phyloP scores from a whole-genome alignment of 768 basidiomycete genomes.

The Piloderma croceum region DNA sequence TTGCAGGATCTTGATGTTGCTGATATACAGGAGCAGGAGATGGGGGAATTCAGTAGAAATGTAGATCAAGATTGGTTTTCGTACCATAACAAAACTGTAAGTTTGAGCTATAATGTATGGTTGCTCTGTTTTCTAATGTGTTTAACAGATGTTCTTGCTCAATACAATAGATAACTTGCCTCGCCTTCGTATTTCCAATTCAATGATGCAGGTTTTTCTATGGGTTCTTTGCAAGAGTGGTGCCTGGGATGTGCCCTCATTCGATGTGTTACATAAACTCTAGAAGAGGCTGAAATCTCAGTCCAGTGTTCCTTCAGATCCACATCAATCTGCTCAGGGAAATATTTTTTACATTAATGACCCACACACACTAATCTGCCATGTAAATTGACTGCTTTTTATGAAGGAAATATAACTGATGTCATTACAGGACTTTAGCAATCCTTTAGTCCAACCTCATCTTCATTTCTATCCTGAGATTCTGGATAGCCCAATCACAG shows the following conservation, averaged over 20 bases:
- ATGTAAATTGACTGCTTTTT: too few species aligned
- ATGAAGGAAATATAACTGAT: too few species aligned
- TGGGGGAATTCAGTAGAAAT: too few species aligned
- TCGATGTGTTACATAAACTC: conserved; percentile 7
- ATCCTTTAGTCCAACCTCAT: conserved; percentile 21
- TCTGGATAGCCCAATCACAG: conserved; percentile 20
- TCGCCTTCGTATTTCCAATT: conserved; percentile 13
- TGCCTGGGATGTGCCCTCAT: conserved; percentile 15
- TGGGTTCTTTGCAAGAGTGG: conserved; percentile 16
- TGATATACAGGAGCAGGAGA: too few species aligned
- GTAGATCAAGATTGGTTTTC: too few species aligned
- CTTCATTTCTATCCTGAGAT: conserved; percentile 27
- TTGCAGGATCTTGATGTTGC: too few species aligned
- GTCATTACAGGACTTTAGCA: conserved; percentile 34
- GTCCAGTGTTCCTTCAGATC: conserved; percentile 12
- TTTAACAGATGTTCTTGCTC: conserved; percentile 19
- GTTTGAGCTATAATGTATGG: too few species aligned
- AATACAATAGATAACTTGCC: conserved; percentile 20
- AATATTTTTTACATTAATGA: conserved; percentile 10
- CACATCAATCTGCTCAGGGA: conserved; percentile 5
- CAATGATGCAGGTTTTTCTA: conserved; percentile 12
- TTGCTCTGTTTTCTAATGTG: too few species aligned
- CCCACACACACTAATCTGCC: conserved; percentile 6
- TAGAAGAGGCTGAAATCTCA: conserved; percentile 6
- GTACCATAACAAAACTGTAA: too few species aligned